Evolutionary conservation across 208 protist genomes (phyloP).

Genomic region (Leishmania turanica): DNA sequence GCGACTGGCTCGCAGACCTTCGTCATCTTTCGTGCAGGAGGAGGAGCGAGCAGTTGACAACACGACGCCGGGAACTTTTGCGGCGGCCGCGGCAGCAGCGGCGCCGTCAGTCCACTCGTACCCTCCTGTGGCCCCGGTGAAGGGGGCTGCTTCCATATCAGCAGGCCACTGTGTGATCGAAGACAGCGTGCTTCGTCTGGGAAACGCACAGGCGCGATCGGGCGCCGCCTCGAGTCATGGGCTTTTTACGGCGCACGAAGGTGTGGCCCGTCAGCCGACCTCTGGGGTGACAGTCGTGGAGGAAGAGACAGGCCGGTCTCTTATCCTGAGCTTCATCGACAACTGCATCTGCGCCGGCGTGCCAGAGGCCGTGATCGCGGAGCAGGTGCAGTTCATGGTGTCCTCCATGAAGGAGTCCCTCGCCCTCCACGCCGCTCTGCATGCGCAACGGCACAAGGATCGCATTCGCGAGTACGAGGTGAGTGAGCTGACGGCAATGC

Average conservation of each 20-base stretch:
- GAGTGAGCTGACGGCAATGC: slow-evolving; percentile 45
- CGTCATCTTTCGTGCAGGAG: not conserved
- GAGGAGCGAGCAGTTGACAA: not conserved
- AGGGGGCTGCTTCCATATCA: not conserved
- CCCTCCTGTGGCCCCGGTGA: not conserved
- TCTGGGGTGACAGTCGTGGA: slow-evolving; percentile 2
- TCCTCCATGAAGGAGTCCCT: slow-evolving; percentile 71
- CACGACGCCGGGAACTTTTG: not conserved
- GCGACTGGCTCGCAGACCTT: not conserved
- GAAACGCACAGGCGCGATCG: not conserved
- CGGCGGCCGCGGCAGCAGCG: not conserved
- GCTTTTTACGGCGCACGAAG: too few species aligned
- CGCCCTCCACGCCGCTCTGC: slow-evolving; percentile 57
- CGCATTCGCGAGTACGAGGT: slow-evolving; percentile 65
- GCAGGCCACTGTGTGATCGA: not conserved
- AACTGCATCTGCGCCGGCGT: slow-evolving; percentile 53
- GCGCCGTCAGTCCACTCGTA: not conserved
- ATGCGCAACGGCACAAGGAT: slow-evolving; percentile 55
- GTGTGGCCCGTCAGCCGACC: not conserved
- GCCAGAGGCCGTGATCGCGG: slow-evolving; percentile 69
- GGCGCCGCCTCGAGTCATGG: not conserved
- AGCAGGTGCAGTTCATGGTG: slow-evolving; percentile 82
- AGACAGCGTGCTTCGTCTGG: slow-evolving; percentile 5
- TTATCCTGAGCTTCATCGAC: slow-evolving; percentile 81
- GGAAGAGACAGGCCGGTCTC: slow-evolving; percentile 29